phyloP scores from a whole-genome alignment of 805 yeast genomes.

The Phaffomyces antillensis region DNA sequence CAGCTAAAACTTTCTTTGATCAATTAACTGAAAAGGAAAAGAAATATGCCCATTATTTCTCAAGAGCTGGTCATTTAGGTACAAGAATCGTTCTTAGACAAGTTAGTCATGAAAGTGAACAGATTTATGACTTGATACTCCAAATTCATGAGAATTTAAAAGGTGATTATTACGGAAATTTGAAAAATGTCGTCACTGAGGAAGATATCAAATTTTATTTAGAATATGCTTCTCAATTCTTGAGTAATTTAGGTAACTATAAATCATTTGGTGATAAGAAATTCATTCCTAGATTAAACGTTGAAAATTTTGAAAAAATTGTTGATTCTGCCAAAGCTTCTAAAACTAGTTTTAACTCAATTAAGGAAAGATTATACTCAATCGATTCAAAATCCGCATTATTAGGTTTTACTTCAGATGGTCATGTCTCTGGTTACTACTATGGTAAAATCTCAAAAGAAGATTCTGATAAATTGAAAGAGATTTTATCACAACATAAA shows the following conservation, averaged over 20 bases:
- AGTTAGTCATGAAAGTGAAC: slow-evolving; percentile 76
- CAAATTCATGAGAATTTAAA: slow-evolving; percentile 44
- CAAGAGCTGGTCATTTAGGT: slow-evolving; percentile 81
- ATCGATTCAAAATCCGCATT: slow-evolving; percentile 40
- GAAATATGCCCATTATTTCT: slow-evolving; percentile 75
- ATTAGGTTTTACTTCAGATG: slow-evolving; percentile 73
- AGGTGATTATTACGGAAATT: slow-evolving; percentile 38
- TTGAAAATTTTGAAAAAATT: slow-evolving; percentile 41
- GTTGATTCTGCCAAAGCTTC: slow-evolving; percentile 33
- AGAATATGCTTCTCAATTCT: slow-evolving; percentile 70
- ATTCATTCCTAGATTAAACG: slow-evolving; percentile 60
- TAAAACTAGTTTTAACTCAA: slow-evolving; percentile 27
- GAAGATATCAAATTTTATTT: slow-evolving; percentile 34
- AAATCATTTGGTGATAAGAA: slow-evolving; percentile 87
- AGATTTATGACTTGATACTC: slow-evolving; percentile 63
- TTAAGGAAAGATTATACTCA: slow-evolving; percentile 44
- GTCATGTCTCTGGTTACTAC: slow-evolving; percentile 73
- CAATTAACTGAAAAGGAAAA: slow-evolving; percentile 53
- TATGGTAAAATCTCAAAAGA: slow-evolving; percentile 43
- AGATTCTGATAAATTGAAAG: slow-evolving; percentile 63
- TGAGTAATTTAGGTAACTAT: slow-evolving; percentile 69
- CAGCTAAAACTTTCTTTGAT: slow-evolving; percentile 64
- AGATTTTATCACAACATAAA: slow-evolving; percentile 53
- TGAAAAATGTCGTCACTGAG: slow-evolving; percentile 31
- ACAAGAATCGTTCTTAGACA: slow-evolving; percentile 73